Conservation (phyloP, 2,329 filamentous ascomycete species). For the Geosmithia putterillii region DNA sequence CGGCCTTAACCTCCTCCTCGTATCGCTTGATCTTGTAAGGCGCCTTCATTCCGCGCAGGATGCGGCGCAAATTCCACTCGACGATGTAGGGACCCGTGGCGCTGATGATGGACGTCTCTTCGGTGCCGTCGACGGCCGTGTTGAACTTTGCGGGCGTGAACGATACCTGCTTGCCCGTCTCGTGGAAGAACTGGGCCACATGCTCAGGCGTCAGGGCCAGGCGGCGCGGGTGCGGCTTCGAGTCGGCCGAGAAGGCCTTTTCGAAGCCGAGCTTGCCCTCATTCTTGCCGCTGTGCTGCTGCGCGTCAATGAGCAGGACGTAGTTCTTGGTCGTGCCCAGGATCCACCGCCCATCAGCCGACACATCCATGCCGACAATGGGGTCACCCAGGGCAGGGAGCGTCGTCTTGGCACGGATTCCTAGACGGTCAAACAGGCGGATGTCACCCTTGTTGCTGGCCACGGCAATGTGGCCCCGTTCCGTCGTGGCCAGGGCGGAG, state of each 20-base stretch:
- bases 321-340: slow-evolving; percentile 91
- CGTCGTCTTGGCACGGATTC: slow-evolving; percentile 94
- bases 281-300: slow-evolving; percentile 90
- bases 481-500: slow-evolving; percentile 84
- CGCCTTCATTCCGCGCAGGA: slow-evolving; percentile 67
- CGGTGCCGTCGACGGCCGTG: slow-evolving; percentile 56
- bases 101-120: slow-evolving; percentile 91
- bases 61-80: slow-evolving; percentile 90
- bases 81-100: slow-evolving; percentile 94
- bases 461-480: slow-evolving; percentile 93
- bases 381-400: slow-evolving; percentile 91
- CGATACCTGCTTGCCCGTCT: slow-evolving; percentile 73
- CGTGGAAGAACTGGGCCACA: slow-evolving; percentile 93
- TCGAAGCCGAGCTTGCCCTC: slow-evolving; percentile 98
- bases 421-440: slow-evolving; percentile 87
- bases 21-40: slow-evolving; percentile 97
- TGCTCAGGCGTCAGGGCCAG: slow-evolving; percentile 82
- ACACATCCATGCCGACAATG: slow-evolving; percentile 90
- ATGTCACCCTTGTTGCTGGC: slow-evolving; percentile 98
- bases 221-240: slow-evolving; percentile 85
- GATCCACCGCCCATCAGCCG: slow-evolving; percentile 90
- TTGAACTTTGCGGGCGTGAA: slow-evolving; percentile 96
- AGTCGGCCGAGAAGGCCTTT: slow-evolving; percentile 80
- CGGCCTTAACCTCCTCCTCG: slow-evolving; percentile 86
- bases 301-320: slow-evolving; percentile 79